Base-by-base conservation (phyloP, 2,329 filamentous ascomycete genomes). In the Bipolaris gigantea region DNA sequence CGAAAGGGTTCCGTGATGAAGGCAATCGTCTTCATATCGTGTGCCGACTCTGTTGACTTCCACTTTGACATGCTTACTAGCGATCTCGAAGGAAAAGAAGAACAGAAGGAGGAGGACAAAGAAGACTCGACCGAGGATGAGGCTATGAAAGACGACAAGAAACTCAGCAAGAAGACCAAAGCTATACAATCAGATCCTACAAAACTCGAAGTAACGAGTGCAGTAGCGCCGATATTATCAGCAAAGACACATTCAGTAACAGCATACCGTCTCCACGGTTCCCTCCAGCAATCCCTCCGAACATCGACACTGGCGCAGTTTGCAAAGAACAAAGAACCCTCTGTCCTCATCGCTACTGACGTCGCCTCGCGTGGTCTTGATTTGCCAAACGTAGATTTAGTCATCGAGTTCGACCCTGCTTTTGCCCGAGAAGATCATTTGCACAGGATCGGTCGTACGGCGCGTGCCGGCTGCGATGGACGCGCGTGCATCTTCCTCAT, bases 351-450 rank as follows among this genome's bases (percentile, higher is more conserved):
- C 60, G 96, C 92, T 64, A 99, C 94, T 1, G 94, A 99, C 69
- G 94, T 99, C 46, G 91, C 94, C 11, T 94, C 94, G 18, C 90
- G 94, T 70, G 94, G 94, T 78, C 86, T 99, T 38, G 94, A 99
- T 79, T 85, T 99, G 15, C 93, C 93, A 0, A 93, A 94, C 46
- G 90, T 99, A 47, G 94, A 99, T 72, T 82, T 97, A 18, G 92
- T 99, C 45, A 84, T 99, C 52, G 94, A 99, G 73, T 97, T 96
- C 71, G 94, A 99, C 70, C 92, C 94, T 0, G 90, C 94, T 2
- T 97, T 97, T 76, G 91, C 89, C 70, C 87, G 91, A 21, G 89
- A 92, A 56, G 94, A 99, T 73, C 94, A 99, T 73, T 83, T 97
- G 7, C 94, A 99, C 77, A 88, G 94, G 51, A 90, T 97, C 50